Base-by-base conservation (phyloP, 495 filamentous ascomycete species). In the Xylaria venustula region DNA sequence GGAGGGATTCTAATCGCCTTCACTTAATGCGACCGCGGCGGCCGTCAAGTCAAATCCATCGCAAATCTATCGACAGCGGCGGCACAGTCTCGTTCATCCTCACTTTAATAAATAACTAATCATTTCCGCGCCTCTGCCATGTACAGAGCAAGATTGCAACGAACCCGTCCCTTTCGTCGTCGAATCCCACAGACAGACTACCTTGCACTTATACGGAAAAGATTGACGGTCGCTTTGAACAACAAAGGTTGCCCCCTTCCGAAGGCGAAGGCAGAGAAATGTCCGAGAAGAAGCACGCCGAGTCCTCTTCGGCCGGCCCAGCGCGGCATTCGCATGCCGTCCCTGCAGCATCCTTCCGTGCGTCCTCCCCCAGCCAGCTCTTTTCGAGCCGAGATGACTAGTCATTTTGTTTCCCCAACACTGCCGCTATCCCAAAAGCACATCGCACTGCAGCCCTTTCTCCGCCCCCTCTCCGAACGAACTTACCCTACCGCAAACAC, bases 261-360 rank as follows among this genome's bases (percentile, higher is more conserved):
- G 55, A 53, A 23, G 44, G 55, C 62, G 54, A 64, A 61, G 60
- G 64, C 64, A 51, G 42, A 62, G 64, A 65, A 68, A 72, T 70
- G 65, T 63, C 70, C 60, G 70, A 70, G 42, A 70, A 65, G 67
- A 72, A 72, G 61, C 46, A 58, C 47, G 64, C 64, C 67, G 69
- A 71, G 58, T 67, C 69, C 56, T 69, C 69, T 61, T 62, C 73
- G 64, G 74, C 72, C 55, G 58, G 58, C 11, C 74, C 77, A 67
- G 64, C 76, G 65, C 71, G 76, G 68, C 71, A 77, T 59, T 73
- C 74, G 23, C 77, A 78, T 60, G 68, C 76, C 36, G 71, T 75
- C 54, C 75, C 77, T 71, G 72, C 74, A 68, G 75, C 75, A 58
- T 78, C 77, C 70, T 80, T 80, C 70, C 77, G 77, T 80, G 75